phyloP scores from a whole-genome alignment of 345 rosid genomes.

The Trapa incisa region DNA sequence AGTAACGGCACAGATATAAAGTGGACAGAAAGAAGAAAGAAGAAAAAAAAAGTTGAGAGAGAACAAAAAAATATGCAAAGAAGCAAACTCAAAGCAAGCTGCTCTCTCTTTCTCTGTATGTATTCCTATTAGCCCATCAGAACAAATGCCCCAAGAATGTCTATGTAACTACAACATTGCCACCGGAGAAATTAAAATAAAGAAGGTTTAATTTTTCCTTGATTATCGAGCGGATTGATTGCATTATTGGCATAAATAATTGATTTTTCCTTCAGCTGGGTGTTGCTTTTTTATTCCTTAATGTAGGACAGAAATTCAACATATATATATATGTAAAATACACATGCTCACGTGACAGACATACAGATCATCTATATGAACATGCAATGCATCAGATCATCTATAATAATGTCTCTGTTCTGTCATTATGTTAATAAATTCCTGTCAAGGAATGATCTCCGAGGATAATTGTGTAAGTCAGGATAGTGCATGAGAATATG shows the following conservation, averaged over 20 bases:
- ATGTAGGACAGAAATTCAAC: background rate
- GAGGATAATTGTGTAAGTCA: no score
- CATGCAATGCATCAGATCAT: no score
- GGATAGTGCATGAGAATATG: no score
- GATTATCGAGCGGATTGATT: no score
- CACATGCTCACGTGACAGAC: background rate
- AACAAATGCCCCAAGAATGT: background rate
- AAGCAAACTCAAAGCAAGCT: background rate
- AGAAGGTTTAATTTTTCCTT: no score
- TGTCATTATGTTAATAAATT: no score
- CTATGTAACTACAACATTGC: background rate
- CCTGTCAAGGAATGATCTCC: no score
- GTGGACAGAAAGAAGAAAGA: constrained; percentile 17
- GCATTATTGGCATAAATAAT: no score
- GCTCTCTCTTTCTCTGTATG: background rate
- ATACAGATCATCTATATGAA: no score
- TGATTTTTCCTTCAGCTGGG: background rate
- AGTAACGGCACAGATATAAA: constrained; percentile 33
- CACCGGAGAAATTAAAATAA: background rate
- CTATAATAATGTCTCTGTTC: no score
- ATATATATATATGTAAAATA: background rate
- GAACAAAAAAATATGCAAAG: constrained; percentile 18
- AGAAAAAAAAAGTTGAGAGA: constrained; percentile 14
- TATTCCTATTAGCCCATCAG: background rate
- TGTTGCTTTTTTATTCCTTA: background rate